Conservation (phyloP, 2,329 filamentous ascomycete species). For the Stagonosporopsis cucurbitacearum region DNA sequence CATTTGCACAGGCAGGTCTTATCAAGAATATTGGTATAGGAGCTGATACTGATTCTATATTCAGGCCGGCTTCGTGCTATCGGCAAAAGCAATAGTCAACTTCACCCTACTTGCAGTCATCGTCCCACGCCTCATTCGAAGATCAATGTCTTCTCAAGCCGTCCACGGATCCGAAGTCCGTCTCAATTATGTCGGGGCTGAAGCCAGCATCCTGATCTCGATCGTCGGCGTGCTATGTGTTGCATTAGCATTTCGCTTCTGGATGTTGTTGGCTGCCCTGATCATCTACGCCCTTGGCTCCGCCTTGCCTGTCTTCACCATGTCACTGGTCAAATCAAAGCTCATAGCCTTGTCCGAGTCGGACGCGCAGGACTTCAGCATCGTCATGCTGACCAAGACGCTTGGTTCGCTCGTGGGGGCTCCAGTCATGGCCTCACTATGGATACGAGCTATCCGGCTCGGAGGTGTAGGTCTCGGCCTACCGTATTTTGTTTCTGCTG, state of each 20-base stretch:
- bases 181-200: conserved; percentile 42
- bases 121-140: conserved; percentile 44
- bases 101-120: conserved; percentile 43
- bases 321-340: conserved; percentile 46
- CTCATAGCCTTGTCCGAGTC: conserved; percentile 37
- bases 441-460: conserved; percentile 45
- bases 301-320: conserved; percentile 48
- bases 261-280: conserved; percentile 43
- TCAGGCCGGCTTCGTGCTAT: conserved; percentile 47
- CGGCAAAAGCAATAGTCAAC: conserved; percentile 47
- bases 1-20: conserved; percentile 37
- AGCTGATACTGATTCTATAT: neutral
- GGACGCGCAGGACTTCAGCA: conserved; percentile 45
- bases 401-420: conserved; percentile 45
- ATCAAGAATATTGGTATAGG: neutral
- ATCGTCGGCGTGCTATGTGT: conserved; percentile 44
- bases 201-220: conserved; percentile 42
- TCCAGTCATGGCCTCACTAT: conserved; percentile 46
- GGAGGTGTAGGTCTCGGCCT: conserved; percentile 43
- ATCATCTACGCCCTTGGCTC: conserved; percentile 49
- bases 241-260: conserved; percentile 41
- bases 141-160: conserved; percentile 29
- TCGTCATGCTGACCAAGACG: conserved; percentile 48
- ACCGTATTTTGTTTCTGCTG: conserved; percentile 37
- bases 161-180: conserved; percentile 37